Conservation (phyloP, 139 green algal genomes). For the Microglena sp. region DNA sequence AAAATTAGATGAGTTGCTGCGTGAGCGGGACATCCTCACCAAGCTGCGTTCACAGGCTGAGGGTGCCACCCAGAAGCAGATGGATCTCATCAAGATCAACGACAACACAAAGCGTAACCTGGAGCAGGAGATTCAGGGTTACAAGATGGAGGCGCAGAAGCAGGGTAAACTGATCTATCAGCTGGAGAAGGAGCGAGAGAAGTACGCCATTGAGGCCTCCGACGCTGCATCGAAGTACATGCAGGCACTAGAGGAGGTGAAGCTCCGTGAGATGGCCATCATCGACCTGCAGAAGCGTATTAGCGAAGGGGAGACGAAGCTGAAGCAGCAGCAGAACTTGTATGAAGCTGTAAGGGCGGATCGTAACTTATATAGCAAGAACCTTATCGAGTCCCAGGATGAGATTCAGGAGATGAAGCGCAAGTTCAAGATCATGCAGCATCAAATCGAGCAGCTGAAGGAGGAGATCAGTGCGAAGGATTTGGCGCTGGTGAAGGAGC, state of each 20-base stretch:
- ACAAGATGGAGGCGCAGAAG: constrained; percentile 66
- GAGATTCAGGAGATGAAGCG: constrained; percentile 87
- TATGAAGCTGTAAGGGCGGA: constrained; percentile 62
- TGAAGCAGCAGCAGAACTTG: constrained; percentile 86
- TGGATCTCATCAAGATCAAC: constrained; percentile 78
- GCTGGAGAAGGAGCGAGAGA: constrained; percentile 77
- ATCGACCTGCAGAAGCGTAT: constrained; percentile 85
- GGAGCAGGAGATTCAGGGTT: constrained; percentile 79
- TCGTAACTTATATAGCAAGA: constrained; percentile 85
- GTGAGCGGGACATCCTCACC: constrained; percentile 79
- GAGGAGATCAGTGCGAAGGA: constrained; percentile 80
- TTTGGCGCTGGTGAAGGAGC: constrained; percentile 71
- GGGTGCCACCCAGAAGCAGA: constrained; percentile 65
- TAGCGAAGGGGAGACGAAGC: constrained; percentile 64
- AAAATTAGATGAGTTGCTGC: constrained; percentile 72
- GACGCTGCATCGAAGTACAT: constrained; percentile 65
- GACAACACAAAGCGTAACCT: constrained; percentile 78
- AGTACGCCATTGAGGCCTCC: constrained; percentile 65
- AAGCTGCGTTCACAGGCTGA: constrained; percentile 75
- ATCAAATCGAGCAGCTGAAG: constrained; percentile 86
- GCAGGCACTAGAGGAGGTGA: constrained; percentile 77
- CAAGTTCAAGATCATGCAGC: constrained; percentile 84
- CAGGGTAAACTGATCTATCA: constrained; percentile 55
- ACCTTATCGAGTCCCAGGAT: constrained; percentile 78
- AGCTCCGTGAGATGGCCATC: constrained; percentile 74